Percentiles rank a stretch among this genome's conserved stretches.
These are phyloP conservation scores for Fusarium sulawesiense DNA, from an alignment of 2,329 filamentous ascomycete genomes.

Conservation along the genomic window DNA sequence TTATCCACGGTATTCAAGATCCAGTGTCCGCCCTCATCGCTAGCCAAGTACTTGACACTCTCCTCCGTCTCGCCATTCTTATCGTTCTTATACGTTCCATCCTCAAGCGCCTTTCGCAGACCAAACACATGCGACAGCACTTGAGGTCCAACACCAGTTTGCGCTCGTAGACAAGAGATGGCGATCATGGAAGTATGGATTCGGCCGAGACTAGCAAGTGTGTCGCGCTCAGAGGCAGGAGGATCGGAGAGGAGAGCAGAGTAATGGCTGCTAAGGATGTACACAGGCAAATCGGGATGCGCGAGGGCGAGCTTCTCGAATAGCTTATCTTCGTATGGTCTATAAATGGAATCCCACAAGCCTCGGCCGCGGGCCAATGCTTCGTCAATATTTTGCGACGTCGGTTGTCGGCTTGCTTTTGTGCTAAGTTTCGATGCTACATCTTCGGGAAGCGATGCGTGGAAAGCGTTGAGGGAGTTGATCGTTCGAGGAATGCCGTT, in stretches of 20 bases:
- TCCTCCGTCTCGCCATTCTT: conserved; percentile 51
- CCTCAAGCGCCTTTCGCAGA: conserved; percentile 78
- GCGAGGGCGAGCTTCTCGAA: conserved; percentile 76
- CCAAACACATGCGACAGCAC: conserved; percentile 86
- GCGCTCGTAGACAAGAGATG: conserved; percentile 78
- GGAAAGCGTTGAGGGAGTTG: conserved; percentile 82
- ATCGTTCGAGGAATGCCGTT: conserved; percentile 87
- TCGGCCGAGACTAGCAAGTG: conserved; percentile 69
- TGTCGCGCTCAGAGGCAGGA: conserved; percentile 54
- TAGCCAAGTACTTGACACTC: conserved; percentile 55
- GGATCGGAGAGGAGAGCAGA: conserved; percentile 79
- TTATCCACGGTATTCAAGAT: conserved; percentile 58
- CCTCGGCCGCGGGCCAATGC: conserved; percentile 68
- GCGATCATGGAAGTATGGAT: conserved; percentile 79
- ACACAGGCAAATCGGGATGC: conserved; percentile 84
- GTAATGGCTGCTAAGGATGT: conserved; percentile 82
- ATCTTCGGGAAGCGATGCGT: conserved; percentile 67
- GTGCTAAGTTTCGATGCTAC: conserved; percentile 66
- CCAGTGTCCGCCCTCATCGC: conserved; percentile 61
- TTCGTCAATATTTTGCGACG: conserved; percentile 62
- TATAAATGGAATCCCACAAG: conserved; percentile 83
- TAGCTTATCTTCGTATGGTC: conserved; percentile 78
- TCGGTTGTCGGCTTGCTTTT: conserved; percentile 65
- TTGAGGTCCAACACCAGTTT: conserved; percentile 85
- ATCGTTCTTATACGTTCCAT: conserved; percentile 64